Evolutionary conservation across 2,329 filamentous ascomycete species (phyloP), one percentile per base, ranked within the genome.

Genomic region (Calonectria fujianensis): DNA sequence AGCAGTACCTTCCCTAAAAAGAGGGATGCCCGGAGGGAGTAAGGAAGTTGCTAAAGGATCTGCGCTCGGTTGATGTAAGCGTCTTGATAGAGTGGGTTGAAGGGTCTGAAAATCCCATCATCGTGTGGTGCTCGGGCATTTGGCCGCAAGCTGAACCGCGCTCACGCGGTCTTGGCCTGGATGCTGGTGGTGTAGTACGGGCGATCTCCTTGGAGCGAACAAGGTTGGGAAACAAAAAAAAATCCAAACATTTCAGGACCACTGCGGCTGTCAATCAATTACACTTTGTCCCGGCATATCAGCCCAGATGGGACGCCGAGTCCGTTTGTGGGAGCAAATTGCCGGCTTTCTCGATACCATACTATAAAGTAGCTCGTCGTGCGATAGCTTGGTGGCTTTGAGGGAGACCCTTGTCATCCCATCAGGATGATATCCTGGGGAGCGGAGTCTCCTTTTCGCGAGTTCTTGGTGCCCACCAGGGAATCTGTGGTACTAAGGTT

Each of bases 1-100:
- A 39, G 29, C 24, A 35, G 48, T 24, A 73, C 71, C 71, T 73
- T 73, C 64, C 65, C n/a, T 50, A 73, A 69, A 41, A 51, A 57
- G 71, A 72, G 39, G 24, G 35, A 37, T 29, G 14, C 9, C 54
- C 65, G 45, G 63, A 73, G 16, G 32, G n/a, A 54, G 35, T 27
- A 31, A 51, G 45, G 45, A 51, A 35, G 41, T 66, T 66, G 63
- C 48, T 14, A 68, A 48, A 41, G 39, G 71, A 73, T 73, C 65
- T 69, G 50, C 71, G 57, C 32, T 57, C 29, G 65, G 48, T 54
- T 29, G 66, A 69, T 39, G 37, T 29, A 54, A 54, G 50, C 24
- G 27, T 69, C 35, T 24, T 61, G 57, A 61, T 39, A 16, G 20
- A 57, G 37, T 29, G 20, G 52, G 52, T 27, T 61, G 57, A 16